Evolutionary conservation across 148 eudicot species (phyloP).

Genomic region (Chenopodium formosanum): DNA sequence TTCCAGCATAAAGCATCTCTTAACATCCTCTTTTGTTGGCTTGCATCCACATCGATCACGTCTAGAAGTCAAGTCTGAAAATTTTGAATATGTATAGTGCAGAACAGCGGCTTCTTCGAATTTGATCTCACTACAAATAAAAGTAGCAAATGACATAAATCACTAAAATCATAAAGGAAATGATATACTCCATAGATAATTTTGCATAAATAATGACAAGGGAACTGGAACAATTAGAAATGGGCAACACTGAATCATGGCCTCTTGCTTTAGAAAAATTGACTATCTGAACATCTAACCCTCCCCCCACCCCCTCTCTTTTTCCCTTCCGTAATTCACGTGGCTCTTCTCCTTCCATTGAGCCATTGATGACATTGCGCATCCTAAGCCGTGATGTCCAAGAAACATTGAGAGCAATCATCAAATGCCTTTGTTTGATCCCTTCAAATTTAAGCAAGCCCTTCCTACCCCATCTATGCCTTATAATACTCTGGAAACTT

Average conservation of each 20-base stretch:
- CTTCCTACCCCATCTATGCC: neutral
- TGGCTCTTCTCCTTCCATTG: neutral
- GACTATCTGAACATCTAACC: neutral
- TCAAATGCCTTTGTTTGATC: neutral
- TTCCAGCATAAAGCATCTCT: conserved; percentile 93
- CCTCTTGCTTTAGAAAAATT: neutral
- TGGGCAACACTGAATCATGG: neutral
- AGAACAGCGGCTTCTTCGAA: conserved; percentile 90
- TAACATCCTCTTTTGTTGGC: conserved; percentile 93
- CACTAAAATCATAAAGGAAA: neutral
- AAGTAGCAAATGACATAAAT: conserved; percentile 10
- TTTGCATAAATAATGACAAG: neutral
- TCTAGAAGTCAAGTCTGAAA: conserved; percentile 89
- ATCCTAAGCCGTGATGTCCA: neutral
- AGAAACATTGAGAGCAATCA: neutral
- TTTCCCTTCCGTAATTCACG: neutral
- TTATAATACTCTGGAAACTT: neutral
- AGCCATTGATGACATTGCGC: neutral
- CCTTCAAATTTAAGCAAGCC: neutral
- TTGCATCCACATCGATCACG: conserved; percentile 97
- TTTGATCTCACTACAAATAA: conserved; percentile 65
- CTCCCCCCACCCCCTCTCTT: neutral
- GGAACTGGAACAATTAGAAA: neutral
- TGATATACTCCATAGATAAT: neutral
- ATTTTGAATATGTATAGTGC: conserved; percentile 84